Percentiles rank a stretch among this genome's conserved stretches.
Evolutionary conservation across 1,284 basidiomycete genomes (phyloP).

Genomic region (Fistulina hepatica): DNA sequence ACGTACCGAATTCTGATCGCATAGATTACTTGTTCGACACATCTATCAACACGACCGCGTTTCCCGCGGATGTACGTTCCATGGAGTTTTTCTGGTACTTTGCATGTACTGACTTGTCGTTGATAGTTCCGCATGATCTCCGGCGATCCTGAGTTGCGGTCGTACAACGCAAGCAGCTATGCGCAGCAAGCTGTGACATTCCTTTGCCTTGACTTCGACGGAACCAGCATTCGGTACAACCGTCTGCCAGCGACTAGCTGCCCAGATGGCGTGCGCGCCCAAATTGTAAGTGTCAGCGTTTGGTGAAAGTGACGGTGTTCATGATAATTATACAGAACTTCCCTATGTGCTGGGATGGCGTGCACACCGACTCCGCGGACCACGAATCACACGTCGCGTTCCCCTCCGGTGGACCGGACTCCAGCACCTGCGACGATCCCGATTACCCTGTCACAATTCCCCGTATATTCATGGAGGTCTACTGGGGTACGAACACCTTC

Average conservation of each 20-base stretch:
- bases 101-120: conserved; percentile 10
- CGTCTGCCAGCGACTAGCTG: conserved; percentile 25
- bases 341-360: conserved; percentile 37
- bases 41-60: conserved; percentile 32
- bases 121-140: conserved; percentile 36
- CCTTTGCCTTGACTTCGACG: conserved; percentile 35
- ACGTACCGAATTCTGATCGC: not conserved
- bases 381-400: conserved; percentile 45
- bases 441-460: conserved; percentile 31
- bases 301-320: conserved; percentile 4
- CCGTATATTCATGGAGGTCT: conserved; percentile 36
- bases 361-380: conserved; percentile 35
- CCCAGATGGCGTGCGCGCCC: conserved; percentile 33
- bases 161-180: conserved; percentile 28
- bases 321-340: conserved; percentile 27
- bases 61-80: conserved; percentile 34
- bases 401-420: conserved; percentile 31
- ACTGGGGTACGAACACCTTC: conserved; percentile 28
- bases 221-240: conserved; percentile 25
- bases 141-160: conserved; percentile 30
- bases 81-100: conserved; percentile 3
- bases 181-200: conserved; percentile 36
- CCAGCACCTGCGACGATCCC: conserved; percentile 32
- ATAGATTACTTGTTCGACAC: conserved; percentile 36
- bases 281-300: conserved; percentile 25